Conservation (phyloP, 2,329 filamentous ascomycete genomes). For the Apiospora malaysiana region DNA sequence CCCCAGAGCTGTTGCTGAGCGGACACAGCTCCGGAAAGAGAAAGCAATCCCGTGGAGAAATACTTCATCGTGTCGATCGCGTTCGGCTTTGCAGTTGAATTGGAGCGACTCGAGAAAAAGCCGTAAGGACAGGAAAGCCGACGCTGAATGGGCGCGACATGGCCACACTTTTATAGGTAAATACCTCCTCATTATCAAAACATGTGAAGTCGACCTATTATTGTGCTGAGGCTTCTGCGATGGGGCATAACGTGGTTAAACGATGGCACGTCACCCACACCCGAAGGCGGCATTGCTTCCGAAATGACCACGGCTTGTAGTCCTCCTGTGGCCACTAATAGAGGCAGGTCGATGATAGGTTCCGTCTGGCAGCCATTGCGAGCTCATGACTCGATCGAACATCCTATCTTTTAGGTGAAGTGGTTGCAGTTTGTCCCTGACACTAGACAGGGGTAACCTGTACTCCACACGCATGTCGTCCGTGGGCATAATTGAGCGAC, state of each 20-base stretch:
- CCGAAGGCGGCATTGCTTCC: neutral
- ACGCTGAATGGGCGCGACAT: neutral
- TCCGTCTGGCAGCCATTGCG: neutral
- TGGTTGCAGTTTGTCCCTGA: neutral
- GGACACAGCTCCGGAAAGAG: constrained; percentile 31
- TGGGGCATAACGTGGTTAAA: neutral
- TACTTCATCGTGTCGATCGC: constrained; percentile 32
- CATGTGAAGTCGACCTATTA: neutral
- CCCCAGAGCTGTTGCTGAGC: constrained; percentile 36
- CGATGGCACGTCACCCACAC: neutral
- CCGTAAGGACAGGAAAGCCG: neutral
- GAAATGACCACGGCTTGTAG: neutral
- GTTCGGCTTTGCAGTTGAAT: neutral
- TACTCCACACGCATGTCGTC: neutral
- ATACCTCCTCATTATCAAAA: neutral
- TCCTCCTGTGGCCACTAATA: neutral
- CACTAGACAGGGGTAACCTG: constrained; percentile 3
- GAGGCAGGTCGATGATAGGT: neutral
- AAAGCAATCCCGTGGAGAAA: constrained; percentile 29
- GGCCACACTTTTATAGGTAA: neutral
- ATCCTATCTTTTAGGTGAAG: neutral
- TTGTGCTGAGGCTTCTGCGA: neutral
- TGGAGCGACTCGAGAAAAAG: neutral
- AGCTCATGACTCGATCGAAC: neutral
- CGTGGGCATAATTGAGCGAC: neutral